Evolutionary conservation across 2,329 filamentous ascomycete genomes (phyloP).

Genomic region (Epicoccum nigrum): DNA sequence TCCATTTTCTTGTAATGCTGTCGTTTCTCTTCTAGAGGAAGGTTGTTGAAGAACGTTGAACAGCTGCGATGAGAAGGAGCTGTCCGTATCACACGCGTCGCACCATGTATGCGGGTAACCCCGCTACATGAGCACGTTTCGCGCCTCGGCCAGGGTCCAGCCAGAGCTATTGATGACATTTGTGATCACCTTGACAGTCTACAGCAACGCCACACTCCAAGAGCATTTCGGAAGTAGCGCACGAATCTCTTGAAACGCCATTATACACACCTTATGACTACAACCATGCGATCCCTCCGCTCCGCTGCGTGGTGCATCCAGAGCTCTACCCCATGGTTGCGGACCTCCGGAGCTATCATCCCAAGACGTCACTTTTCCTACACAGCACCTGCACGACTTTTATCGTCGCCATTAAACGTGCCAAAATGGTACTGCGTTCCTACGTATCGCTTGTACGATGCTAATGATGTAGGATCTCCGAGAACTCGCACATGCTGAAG

Average conservation of each 20-base stretch:
- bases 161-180: slow-evolving; percentile 7
- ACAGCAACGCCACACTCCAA: slow-evolving; percentile 3
- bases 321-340: slow-evolving; percentile 16
- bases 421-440: slow-evolving; percentile 47
- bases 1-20: slow-evolving; percentile 36
- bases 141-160: slow-evolving; percentile 16
- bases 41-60: background rate
- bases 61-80: slow-evolving; percentile 1
- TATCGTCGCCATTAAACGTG: slow-evolving; percentile 47
- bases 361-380: slow-evolving; percentile 37
- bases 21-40: slow-evolving; percentile 1
- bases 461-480: slow-evolving; percentile 71
- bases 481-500: slow-evolving; percentile 90
- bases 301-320: slow-evolving; percentile 22
- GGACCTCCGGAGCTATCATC: slow-evolving; percentile 18
- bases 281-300: slow-evolving; percentile 29
- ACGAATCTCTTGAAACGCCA: background rate
- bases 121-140: slow-evolving; percentile 15
- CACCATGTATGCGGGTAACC: slow-evolving; percentile 28
- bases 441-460: too few species aligned
- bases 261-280: slow-evolving; percentile 3
- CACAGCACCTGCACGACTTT: slow-evolving; percentile 25
- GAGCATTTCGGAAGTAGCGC: background rate
- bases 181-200: slow-evolving; percentile 1
- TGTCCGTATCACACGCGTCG: slow-evolving; percentile 22